Conservation (phyloP, 306 rosid genomes). For the Cicer judaicum region DNA sequence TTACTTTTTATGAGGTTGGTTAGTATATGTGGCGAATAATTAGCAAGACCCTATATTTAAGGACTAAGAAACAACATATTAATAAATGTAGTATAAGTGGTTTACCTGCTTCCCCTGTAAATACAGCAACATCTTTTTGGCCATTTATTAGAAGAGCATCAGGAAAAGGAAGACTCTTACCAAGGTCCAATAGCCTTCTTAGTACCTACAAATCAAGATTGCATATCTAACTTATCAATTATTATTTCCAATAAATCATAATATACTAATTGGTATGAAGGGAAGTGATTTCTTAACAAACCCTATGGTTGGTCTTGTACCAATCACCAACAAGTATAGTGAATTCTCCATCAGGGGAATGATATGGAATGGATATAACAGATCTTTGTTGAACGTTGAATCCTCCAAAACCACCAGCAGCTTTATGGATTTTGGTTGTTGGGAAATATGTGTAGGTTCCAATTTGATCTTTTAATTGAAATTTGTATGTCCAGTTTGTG, state of each 20-base stretch:
- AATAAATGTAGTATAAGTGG: no score
- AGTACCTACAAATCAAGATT: slow-evolving; percentile 50
- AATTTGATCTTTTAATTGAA: slow-evolving; percentile 84
- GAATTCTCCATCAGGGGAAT: slow-evolving; percentile 59
- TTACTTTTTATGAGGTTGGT: no score
- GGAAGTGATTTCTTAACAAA: slow-evolving; percentile 24
- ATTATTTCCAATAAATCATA: not conserved
- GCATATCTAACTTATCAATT: not conserved
- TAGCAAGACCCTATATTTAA: no score
- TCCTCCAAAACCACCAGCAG: slow-evolving; percentile 81
- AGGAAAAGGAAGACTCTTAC: slow-evolving; percentile 66
- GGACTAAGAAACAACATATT: no score
- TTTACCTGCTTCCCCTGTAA: slow-evolving; percentile 65
- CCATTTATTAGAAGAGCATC: slow-evolving; percentile 85
- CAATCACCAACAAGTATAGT: slow-evolving; percentile 80
- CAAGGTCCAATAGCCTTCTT: slow-evolving; percentile 58
- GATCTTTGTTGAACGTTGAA: slow-evolving; percentile 69
- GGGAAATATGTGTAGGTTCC: slow-evolving; percentile 82
- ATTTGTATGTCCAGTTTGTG: slow-evolving; percentile 81
- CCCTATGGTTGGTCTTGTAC: slow-evolving; percentile 70
- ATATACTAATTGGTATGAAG: not conserved
- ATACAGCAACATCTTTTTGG: not conserved
- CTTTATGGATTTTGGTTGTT: slow-evolving; percentile 70
- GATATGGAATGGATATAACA: slow-evolving; percentile 72
- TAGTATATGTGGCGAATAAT: no score